A percentile compares a stretch with the other conserved stretches of the same genome.
Evolutionary conservation across 1,284 basidiomycete genomes (phyloP).

Genomic region (Marasmius tenuissimus): DNA sequence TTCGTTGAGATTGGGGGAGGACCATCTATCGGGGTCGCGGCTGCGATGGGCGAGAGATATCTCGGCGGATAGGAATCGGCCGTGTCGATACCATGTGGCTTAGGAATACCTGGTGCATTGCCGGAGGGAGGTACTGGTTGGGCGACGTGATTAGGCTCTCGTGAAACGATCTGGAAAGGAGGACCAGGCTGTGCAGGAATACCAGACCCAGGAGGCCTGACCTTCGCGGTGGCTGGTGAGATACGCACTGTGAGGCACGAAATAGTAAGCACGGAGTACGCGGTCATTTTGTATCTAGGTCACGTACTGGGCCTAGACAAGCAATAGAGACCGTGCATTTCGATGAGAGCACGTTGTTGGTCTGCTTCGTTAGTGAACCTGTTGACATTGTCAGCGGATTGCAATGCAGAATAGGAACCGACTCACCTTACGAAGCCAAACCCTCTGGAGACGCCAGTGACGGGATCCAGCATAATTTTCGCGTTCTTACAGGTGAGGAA

Average conservation of each 20-base stretch:
- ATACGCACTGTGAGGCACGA: constrained; percentile 66
- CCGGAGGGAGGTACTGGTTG: constrained; percentile 28
- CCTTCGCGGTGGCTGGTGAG: constrained; percentile 86
- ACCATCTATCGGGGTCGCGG: no score
- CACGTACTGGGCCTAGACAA: constrained; percentile 79
- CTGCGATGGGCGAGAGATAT: no score
- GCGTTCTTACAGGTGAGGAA: constrained; percentile 90
- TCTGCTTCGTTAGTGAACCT: constrained; percentile 87
- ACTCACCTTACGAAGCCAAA: constrained; percentile 86
- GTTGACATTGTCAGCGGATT: constrained; percentile 12
- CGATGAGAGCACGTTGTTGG: constrained; percentile 83
- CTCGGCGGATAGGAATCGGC: constrained; percentile 5
- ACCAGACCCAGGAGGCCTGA: constrained; percentile 56
- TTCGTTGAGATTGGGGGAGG: no score
- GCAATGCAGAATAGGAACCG: constrained; percentile 1
- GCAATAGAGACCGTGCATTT: constrained; percentile 89
- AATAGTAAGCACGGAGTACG: constrained; percentile 27
- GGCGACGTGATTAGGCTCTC: background rate
- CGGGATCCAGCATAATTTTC: constrained; percentile 90
- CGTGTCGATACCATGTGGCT: constrained; percentile 3
- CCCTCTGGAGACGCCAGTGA: constrained; percentile 85
- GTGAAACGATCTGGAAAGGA: constrained; percentile 33
- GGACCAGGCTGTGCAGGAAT: constrained; percentile 19
- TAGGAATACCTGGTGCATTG: background rate
- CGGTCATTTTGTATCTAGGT: constrained; percentile 15